Evolutionary conservation across 352 stramenopile species (phyloP).

Genomic region (Globisporangium nodosum): DNA sequence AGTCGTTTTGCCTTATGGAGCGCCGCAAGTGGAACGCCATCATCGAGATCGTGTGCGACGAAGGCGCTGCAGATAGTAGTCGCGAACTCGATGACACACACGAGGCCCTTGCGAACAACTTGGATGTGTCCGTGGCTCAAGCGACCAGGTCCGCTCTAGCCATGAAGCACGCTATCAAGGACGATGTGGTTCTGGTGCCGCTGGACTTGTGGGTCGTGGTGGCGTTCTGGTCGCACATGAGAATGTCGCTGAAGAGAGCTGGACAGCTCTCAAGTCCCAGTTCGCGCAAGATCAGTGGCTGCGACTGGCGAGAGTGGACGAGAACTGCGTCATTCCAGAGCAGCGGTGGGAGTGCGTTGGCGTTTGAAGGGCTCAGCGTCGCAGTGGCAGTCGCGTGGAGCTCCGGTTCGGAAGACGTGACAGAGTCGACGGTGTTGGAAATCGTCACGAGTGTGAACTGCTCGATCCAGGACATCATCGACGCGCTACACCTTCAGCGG

Average conservation of each 20-base stretch:
- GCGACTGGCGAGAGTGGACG: conserved; percentile 12
- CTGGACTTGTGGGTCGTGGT: conserved; percentile 15
- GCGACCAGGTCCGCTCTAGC: background rate
- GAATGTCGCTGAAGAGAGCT: background rate
- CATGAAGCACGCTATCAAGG: background rate
- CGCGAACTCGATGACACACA: background rate
- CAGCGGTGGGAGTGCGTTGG: background rate
- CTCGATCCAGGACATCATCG: conserved; percentile 14
- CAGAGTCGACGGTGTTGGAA: background rate
- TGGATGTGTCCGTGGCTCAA: background rate
- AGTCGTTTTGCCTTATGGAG: conserved; percentile 8
- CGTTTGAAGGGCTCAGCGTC: conserved; percentile 5
- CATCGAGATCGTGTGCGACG: conserved; percentile 3
- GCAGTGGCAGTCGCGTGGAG: conserved; percentile 3
- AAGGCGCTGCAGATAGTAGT: background rate
- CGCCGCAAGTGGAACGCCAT: conserved; percentile 8
- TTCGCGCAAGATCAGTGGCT: background rate
- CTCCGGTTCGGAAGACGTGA: background rate
- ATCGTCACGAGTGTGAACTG: conserved; percentile 10
- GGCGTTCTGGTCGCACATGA: conserved; percentile 12
- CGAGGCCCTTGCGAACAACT: conserved; percentile 5
- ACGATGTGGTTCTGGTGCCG: conserved; percentile 13
- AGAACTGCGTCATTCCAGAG: conserved; percentile 2
- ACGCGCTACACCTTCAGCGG: conserved; percentile 8
- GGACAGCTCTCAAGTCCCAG: background rate